phyloP scores from a whole-genome alignment of 2,329 filamentous ascomycete species.

The Aspergillus texensis region DNA sequence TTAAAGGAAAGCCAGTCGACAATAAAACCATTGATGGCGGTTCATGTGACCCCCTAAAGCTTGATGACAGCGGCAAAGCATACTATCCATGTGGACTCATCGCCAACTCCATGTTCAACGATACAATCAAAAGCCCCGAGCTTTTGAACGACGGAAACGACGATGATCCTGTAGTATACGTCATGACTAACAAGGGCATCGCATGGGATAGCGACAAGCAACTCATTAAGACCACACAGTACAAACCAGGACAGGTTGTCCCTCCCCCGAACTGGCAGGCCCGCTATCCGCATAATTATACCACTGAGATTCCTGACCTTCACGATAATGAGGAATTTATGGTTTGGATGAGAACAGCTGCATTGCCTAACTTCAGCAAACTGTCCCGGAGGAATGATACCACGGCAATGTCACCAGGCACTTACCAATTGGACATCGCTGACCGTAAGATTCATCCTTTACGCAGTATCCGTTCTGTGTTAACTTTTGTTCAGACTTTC shows the following conservation, averaged over 20 bases:
- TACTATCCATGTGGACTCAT: constrained; percentile 96
- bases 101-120: constrained; percentile 96
- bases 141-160: constrained; percentile 54
- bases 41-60: constrained; percentile 73
- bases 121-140: constrained; percentile 73
- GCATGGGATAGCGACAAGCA: constrained; percentile 84
- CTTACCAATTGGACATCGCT: constrained; percentile 75
- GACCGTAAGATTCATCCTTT: constrained; percentile 65
- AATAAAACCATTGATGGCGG: constrained; percentile 65
- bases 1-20: constrained; percentile 70
- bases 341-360: constrained; percentile 98
- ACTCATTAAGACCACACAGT: constrained; percentile 72
- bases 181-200: constrained; percentile 77
- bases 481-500: constrained; percentile 66
- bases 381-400: constrained; percentile 81
- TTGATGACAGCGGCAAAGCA: constrained; percentile 61
- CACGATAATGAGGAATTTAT: constrained; percentile 82
- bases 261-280: constrained; percentile 85
- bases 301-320: constrained; percentile 68
- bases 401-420: constrained; percentile 66
- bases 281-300: constrained; percentile 73
- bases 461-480: constrained; percentile 1
- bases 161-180: constrained; percentile 59
- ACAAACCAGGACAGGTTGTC: constrained; percentile 66
- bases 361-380: constrained; percentile 92